phyloP scores from a whole-genome alignment of 257 asterid species.

The Lithospermum erythrorhizon region DNA sequence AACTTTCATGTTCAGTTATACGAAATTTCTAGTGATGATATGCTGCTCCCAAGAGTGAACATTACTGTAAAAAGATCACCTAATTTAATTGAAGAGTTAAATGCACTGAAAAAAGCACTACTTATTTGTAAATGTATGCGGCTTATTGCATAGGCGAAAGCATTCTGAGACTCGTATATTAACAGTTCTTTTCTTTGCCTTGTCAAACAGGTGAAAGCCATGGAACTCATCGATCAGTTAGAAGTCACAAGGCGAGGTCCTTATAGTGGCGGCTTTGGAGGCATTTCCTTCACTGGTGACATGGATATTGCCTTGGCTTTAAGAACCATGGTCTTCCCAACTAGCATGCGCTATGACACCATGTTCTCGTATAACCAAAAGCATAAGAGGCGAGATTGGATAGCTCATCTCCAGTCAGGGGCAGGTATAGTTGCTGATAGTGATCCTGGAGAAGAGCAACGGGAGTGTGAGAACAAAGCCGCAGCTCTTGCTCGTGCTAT shows the following conservation, averaged over 20 bases:
- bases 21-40: neutral
- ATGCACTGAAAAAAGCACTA: neutral
- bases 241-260: conserved; percentile 91
- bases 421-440: conserved; percentile 97
- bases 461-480: conserved; percentile 90
- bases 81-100: too few relatives aligned
- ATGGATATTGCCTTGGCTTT: conserved; percentile 91
- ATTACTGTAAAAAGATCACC: too few relatives aligned
- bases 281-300: conserved; percentile 81
- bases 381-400: conserved; percentile 54
- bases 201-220: conserved; percentile 68
- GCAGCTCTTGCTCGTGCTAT: conserved; percentile 94
- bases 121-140: too few relatives aligned
- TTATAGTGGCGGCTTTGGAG: conserved; percentile 96
- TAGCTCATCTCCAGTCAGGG: conserved; percentile 91
- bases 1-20: neutral
- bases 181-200: neutral
- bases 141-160: too few relatives aligned
- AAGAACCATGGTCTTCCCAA: conserved; percentile 87
- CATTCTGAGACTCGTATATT: too few relatives aligned
- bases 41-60: too few relatives aligned
- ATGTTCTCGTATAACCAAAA: conserved; percentile 68
- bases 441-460: conserved; percentile 83
- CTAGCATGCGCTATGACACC: conserved; percentile 52
- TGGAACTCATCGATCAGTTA: conserved; percentile 83